Evolutionary conservation across 2,329 filamentous ascomycete species (phyloP), one percentile per base, ranked within the genome.

Genomic region (Fusarium xylarioides): DNA sequence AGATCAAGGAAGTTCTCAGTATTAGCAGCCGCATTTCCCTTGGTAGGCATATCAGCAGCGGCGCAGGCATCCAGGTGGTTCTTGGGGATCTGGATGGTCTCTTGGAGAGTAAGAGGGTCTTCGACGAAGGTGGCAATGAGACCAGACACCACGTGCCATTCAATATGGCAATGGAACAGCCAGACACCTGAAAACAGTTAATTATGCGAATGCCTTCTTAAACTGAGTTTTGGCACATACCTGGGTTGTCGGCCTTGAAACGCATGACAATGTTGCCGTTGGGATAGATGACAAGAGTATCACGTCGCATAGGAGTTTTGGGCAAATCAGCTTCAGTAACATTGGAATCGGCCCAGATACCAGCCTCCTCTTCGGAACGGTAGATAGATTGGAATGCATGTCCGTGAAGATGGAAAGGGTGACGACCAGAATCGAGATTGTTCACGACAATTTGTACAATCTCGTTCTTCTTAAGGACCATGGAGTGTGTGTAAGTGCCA

Each of bases 121-220:
- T 92, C 91, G 69, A 92, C 81, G 72, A 93, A 87, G 4, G 89
- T 90, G 38, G 90, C 87, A 10, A 89, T 84, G 9, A 94, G 85
- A 30, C 92, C 92, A 5, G 89, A 90, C 11, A 87, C 82, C 64
- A 93, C 85, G 79, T 94, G 92, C 92, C 92, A 95, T 78, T 93
- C 92, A 60, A 95, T 91, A 79, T 95, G 93, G 81, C 93, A 95
- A 81, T 95, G 93, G 84, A 95, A 93, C 5, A 92, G 81, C 91
- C 91, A 93, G 50, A 92, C 83, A n/a, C 89, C 84, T 84, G 15
- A 5, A 21, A 16, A 16, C 18, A 11, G 9, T 65, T 11, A 63
- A 37, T 23, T 6, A 53, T 38, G 19, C 5, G 30, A n/a, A 9
- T 21, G 9, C n/a, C 21, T 38, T 30, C 11, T 26, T 5, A 12